Evolutionary conservation across 352 stramenopile genomes (phyloP).

Genomic region (Globisporangium viniferum): DNA sequence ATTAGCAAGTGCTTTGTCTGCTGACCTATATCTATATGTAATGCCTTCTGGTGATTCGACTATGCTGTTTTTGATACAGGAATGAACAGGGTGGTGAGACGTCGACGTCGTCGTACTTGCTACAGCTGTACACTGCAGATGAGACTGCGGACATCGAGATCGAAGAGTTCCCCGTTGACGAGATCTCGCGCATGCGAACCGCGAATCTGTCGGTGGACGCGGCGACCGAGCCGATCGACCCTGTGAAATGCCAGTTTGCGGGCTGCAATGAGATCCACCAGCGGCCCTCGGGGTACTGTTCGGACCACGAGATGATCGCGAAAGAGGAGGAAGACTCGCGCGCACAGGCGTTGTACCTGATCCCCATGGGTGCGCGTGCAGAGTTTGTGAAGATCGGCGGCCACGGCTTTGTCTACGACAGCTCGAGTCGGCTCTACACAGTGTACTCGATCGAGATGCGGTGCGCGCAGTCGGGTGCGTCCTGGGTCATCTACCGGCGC

Average conservation of each 20-base stretch:
- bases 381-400: conserved; percentile 77
- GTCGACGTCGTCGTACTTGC: conserved; percentile 62
- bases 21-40: neutral
- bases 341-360: conserved; percentile 76
- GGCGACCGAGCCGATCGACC: conserved; percentile 11
- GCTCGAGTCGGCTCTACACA: conserved; percentile 71
- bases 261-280: conserved; percentile 65
- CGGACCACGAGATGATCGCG: conserved; percentile 73
- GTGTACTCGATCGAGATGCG: conserved; percentile 80
- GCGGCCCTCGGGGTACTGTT: conserved; percentile 65
- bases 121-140: conserved; percentile 75
- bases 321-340: conserved; percentile 82
- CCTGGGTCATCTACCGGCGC: conserved; percentile 79
- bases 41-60: too few relatives aligned
- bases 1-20: neutral
- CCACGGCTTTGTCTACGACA: conserved; percentile 75
- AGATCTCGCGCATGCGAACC: conserved; percentile 34
- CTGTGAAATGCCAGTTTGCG: conserved; percentile 44
- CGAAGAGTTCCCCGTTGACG: conserved; percentile 37
- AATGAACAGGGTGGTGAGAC: conserved; percentile 16
- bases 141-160: conserved; percentile 83
- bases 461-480: conserved; percentile 66
- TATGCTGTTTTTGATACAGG: neutral
- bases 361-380: conserved; percentile 56
- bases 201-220: conserved; percentile 46